A percentile compares a stretch with the other conserved stretches of the same genome.
phyloP scores from a whole-genome alignment of 768 basidiomycete genomes.

The Rhizopogon salebrosus region DNA sequence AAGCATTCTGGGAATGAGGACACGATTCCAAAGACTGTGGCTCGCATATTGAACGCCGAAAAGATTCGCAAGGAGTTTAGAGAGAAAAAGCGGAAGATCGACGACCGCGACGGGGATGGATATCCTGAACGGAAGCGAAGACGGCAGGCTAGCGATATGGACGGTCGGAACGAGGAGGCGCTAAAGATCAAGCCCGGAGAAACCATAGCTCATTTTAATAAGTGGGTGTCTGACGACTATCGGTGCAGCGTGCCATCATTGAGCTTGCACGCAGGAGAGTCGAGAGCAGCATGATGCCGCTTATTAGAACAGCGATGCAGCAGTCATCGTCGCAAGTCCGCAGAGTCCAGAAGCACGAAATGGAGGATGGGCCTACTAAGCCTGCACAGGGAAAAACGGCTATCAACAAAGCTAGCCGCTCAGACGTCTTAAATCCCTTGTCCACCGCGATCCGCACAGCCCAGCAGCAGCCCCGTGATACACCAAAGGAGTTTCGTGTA shows the following conservation, averaged over 20 bases:
- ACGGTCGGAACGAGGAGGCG: slow-evolving; percentile 11
- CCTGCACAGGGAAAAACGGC: slow-evolving; percentile 11
- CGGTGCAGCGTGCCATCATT: slow-evolving; percentile 8
- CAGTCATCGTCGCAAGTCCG: slow-evolving; percentile 49
- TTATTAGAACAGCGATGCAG: slow-evolving; percentile 57
- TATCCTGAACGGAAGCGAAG: slow-evolving; percentile 22
- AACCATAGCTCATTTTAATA: slow-evolving; percentile 71
- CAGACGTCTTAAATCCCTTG: slow-evolving; percentile 9
- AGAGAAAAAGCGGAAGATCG: slow-evolving; percentile 36
- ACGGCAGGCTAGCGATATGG: slow-evolving; percentile 14
- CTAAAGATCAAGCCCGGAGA: slow-evolving; percentile 61
- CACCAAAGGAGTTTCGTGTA: slow-evolving; percentile 42
- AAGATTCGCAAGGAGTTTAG: slow-evolving; percentile 53
- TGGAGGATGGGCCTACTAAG: slow-evolving; percentile 18
- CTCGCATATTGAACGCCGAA: slow-evolving; percentile 60
- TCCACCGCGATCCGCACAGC: slow-evolving; percentile 8
- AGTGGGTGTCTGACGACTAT: slow-evolving; percentile 35
- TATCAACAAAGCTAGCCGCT: slow-evolving; percentile 7
- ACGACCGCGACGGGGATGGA: slow-evolving; percentile 26
- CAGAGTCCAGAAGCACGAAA: slow-evolving; percentile 32
- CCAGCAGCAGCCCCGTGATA: slow-evolving; percentile 11
- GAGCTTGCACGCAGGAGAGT: slow-evolving; percentile 48
- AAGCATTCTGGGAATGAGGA: slow-evolving; percentile 44
- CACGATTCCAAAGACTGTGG: slow-evolving; percentile 62
- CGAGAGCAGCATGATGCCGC: slow-evolving; percentile 63